Evolutionary conservation across 331 rosid genomes (phyloP).

Genomic region (Malus hybrid): DNA sequence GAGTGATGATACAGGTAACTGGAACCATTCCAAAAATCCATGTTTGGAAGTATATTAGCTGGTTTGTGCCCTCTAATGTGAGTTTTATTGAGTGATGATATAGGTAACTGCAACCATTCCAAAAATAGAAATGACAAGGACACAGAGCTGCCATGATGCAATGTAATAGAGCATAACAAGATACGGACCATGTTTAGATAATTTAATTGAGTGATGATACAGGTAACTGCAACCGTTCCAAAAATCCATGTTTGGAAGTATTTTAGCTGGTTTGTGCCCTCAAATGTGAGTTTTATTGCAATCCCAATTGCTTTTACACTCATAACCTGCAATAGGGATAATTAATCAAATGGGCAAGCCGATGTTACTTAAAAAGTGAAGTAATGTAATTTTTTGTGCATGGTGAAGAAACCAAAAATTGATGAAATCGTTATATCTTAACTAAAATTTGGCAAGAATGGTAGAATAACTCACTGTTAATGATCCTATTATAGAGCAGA

Average conservation of each 20-base stretch:
- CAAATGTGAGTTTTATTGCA: conserved; percentile 82
- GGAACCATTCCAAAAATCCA: conserved; percentile 85
- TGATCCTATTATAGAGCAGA: conserved; percentile 78
- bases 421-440: neutral
- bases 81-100: conserved; percentile 38
- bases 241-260: conserved; percentile 88
- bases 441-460: neutral
- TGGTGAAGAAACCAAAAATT: neutral
- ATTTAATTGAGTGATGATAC: conserved; percentile 73
- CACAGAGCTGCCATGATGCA: neutral
- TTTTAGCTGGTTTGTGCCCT: conserved; percentile 66
- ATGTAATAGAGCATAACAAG: conserved; percentile 22
- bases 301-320: conserved; percentile 87
- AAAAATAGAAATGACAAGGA: neutral
- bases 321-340: conserved; percentile 60
- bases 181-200: conserved; percentile 74
- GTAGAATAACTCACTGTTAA: conserved; percentile 55
- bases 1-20: conserved; percentile 61
- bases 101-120: no score
- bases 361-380: neutral
- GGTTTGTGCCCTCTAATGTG: conserved; percentile 79
- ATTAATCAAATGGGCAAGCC: neutral
- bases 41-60: conserved; percentile 56
- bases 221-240: conserved; percentile 64
- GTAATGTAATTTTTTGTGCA: neutral